Evolutionary conservation across 2,329 filamentous ascomycete genomes (phyloP).

Genomic region (Aspergillus neotritici): DNA sequence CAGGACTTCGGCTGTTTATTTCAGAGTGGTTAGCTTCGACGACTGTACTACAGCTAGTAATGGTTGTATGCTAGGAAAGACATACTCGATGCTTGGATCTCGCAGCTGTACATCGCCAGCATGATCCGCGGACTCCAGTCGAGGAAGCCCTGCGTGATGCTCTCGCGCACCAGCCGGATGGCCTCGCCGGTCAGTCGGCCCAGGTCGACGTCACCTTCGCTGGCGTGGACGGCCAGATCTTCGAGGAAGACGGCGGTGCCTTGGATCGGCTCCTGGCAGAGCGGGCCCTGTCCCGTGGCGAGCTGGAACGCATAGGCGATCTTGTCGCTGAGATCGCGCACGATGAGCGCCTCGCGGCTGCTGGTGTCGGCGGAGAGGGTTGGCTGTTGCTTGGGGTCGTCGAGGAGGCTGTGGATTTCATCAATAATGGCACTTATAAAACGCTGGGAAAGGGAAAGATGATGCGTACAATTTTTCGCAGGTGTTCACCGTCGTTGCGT

Average conservation of each 20-base stretch:
- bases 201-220: conserved; percentile 52
- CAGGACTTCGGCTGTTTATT: conserved; percentile 68
- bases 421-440: background rate
- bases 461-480: conserved; percentile 64
- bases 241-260: conserved; percentile 89
- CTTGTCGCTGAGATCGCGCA: conserved; percentile 77
- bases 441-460: background rate
- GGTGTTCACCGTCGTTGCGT: conserved; percentile 66
- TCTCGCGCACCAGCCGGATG: conserved; percentile 79
- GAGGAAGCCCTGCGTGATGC: conserved; percentile 79
- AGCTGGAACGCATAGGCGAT: conserved; percentile 92
- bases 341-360: conserved; percentile 28
- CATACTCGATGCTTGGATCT: conserved; percentile 88
- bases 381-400: conserved; percentile 30
- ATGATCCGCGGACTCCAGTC: conserved; percentile 96
- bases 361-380: conserved; percentile 20
- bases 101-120: conserved; percentile 95
- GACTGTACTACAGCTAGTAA: too few relatives aligned
- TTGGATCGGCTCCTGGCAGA: conserved; percentile 90
- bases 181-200: conserved; percentile 86
- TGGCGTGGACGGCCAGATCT: conserved; percentile 59
- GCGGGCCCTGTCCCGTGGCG: conserved; percentile 76
- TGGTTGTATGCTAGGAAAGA: conserved; percentile 8
- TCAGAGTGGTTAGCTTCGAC: too few relatives aligned
- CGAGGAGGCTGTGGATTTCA: conserved; percentile 29